Base-by-base conservation (phyloP, 371 early-diverging fungal genomes). In the Zychaea mexicana region DNA sequence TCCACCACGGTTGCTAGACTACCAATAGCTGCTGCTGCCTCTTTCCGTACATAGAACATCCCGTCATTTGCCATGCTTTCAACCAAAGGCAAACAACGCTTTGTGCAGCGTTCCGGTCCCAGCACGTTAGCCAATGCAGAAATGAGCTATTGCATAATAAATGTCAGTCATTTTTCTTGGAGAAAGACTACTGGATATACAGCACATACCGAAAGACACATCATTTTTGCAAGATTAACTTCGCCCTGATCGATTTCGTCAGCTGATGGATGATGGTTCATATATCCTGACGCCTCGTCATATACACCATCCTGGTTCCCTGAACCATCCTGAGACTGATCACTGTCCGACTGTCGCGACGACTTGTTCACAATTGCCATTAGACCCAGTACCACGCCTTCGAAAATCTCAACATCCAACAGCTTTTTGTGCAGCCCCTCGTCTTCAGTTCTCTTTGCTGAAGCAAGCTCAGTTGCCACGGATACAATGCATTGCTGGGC, bases 11-110 rank as follows among this genome's bases (percentile, higher is more conserved):
- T 66, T 9, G 81, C 79, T 8, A 85, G 61, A 30, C 74, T 76
- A 31, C 85, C 85, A 30, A 87, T 53, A 2, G 85, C 85, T 17
- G 77, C 70, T 4, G 84, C 87, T 15, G 84, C 83, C 62, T 87
- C 87, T 71, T 85, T 87, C 65, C 85, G 76, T 1, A 85, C 85
- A 46, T 83, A 85, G 60, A 85, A 87, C 64, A 84, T 77, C 12
- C 72, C 73, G 62, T 82, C 81, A 8, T 67, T 66, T 8, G 83
- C 65, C 55, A 87, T 64, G 33, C 72, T 68, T 45, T 87, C 83
- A 15, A 87, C 77, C 28, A 79, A 79, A 0, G 87, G 85, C 27
- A 87, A 63, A 42, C 83, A 79, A n/a, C 72, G 62, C 13, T 75
- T 62, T 12, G 73, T 74, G 32, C 85, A 84, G 24, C 79, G 69